These are phyloP conservation scores for Metschnikowia proteae DNA, from an alignment of 805 yeast species.

Conservation along the genomic window DNA sequence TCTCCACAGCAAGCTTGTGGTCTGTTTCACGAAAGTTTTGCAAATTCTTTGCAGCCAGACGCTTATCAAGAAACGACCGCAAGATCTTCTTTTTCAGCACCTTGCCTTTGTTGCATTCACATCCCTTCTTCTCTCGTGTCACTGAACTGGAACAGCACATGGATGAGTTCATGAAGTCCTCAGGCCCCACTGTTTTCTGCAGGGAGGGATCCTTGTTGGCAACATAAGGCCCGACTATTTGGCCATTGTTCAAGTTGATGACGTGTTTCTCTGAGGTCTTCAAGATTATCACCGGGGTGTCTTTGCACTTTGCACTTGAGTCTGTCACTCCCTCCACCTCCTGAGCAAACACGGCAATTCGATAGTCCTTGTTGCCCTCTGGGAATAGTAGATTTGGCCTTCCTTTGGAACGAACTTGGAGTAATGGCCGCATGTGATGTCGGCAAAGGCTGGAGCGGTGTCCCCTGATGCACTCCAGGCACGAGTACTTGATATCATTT, in stretches of 20 bases:
- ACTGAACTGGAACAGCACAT: conserved; percentile 30
- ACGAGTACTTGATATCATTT: conserved; percentile 76
- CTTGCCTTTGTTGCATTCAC: conserved; percentile 30
- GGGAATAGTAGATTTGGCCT: conserved; percentile 62
- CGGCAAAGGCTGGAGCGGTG: conserved; percentile 86
- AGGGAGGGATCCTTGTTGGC: neutral
- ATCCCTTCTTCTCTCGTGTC: conserved; percentile 20
- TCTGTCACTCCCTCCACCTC: conserved; percentile 20
- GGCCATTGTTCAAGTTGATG: conserved; percentile 34
- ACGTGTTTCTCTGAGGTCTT: conserved; percentile 39
- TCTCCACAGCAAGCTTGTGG: neutral
- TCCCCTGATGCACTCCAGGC: conserved; percentile 86
- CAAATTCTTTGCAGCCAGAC: conserved; percentile 9
- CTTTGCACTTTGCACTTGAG: conserved; percentile 11
- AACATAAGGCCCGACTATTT: conserved; percentile 39
- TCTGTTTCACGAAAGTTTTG: neutral
- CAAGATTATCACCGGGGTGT: conserved; percentile 29
- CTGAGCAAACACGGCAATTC: conserved; percentile 59
- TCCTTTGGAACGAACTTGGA: conserved; percentile 88
- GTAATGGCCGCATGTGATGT: conserved; percentile 74
- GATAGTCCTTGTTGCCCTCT: conserved; percentile 44
- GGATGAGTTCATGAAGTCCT: conserved; percentile 33
- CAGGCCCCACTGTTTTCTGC: conserved; percentile 12
- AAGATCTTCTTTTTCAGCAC: conserved; percentile 36
- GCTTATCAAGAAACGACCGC: conserved; percentile 27